phyloP scores from a whole-genome alignment of 2,329 filamentous ascomycete species.

The Teratosphaeria nubilosa region DNA sequence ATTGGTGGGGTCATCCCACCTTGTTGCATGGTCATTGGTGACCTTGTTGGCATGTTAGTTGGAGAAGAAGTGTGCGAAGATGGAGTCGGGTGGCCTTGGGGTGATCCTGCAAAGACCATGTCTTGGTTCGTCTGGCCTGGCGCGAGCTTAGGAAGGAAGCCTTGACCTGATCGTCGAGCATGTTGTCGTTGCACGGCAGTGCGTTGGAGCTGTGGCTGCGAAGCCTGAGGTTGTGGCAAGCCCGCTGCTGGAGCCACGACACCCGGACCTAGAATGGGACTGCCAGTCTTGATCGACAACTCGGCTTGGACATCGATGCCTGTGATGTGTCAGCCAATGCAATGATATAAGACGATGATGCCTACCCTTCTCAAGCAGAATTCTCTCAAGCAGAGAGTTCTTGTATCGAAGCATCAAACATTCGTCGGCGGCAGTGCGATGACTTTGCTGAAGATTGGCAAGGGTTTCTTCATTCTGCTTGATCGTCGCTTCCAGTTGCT shows the following conservation, averaged over 20 bases:
- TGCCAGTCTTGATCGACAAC: constrained; percentile 82
- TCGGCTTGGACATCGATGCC: constrained; percentile 97
- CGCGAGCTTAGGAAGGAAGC: constrained; percentile 26
- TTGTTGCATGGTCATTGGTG: constrained; percentile 51
- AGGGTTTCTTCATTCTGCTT: constrained; percentile 93
- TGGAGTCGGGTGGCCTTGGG: constrained; percentile 71
- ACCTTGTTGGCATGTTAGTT: constrained; percentile 45
- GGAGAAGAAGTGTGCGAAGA: constrained; percentile 68
- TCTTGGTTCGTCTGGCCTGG: constrained; percentile 31
- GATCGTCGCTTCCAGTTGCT: constrained; percentile 95
- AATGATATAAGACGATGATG: neutral
- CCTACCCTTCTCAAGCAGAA: constrained; percentile 87
- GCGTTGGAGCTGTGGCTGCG: constrained; percentile 56
- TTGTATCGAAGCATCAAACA: constrained; percentile 98
- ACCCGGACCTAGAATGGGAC: constrained; percentile 64
- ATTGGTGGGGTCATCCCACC: constrained; percentile 53
- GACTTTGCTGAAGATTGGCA: constrained; percentile 84
- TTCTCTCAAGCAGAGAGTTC: constrained; percentile 90
- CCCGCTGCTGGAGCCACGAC: constrained; percentile 45
- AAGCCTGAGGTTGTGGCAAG: constrained; percentile 45
- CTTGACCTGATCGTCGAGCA: constrained; percentile 25
- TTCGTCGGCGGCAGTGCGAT: constrained; percentile 89
- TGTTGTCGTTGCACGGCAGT: constrained; percentile 68
- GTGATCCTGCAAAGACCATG: constrained; percentile 45
- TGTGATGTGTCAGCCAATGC: constrained; percentile 26